A percentile compares a stretch with the other conserved stretches of the same genome.
Evolutionary conservation across 305 asterid species (phyloP).

Genomic region (Caryopteris hybrid): DNA sequence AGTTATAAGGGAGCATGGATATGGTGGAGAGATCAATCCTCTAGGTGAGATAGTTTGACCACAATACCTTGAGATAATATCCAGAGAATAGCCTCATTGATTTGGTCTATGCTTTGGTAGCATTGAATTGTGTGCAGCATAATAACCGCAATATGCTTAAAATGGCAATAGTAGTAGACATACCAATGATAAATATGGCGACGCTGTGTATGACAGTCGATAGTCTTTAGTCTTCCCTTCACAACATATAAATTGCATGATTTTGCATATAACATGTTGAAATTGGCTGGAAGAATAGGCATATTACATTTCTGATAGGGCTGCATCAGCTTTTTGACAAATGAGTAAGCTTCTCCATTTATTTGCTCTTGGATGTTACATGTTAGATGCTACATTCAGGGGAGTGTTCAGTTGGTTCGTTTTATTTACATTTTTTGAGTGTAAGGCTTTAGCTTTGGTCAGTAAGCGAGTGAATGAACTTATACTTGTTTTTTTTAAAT

Average conservation of each 20-base stretch:
- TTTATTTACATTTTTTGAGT: background rate
- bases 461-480: background rate
- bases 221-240: background rate
- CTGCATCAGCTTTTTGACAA: background rate
- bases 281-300: background rate
- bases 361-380: background rate
- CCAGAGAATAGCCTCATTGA: background rate
- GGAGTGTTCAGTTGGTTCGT: background rate
- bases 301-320: constrained; percentile 1
- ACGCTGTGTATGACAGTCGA: background rate
- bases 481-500: no score
- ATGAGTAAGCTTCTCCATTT: background rate
- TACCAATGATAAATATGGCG: no score
- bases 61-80: background rate
- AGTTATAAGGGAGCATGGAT: constrained; percentile 88
- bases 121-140: background rate
- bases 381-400: background rate
- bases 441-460: background rate
- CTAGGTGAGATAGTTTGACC: constrained; percentile 52
- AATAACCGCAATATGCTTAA: background rate
- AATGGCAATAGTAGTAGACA: background rate
- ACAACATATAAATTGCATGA: background rate
- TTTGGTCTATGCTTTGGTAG: constrained; percentile 2
- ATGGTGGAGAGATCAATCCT: constrained; percentile 96
- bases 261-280: background rate